Conservation (phyloP, 371 early-diverging fungal genomes). For the Cokeromyces recurvatus region DNA sequence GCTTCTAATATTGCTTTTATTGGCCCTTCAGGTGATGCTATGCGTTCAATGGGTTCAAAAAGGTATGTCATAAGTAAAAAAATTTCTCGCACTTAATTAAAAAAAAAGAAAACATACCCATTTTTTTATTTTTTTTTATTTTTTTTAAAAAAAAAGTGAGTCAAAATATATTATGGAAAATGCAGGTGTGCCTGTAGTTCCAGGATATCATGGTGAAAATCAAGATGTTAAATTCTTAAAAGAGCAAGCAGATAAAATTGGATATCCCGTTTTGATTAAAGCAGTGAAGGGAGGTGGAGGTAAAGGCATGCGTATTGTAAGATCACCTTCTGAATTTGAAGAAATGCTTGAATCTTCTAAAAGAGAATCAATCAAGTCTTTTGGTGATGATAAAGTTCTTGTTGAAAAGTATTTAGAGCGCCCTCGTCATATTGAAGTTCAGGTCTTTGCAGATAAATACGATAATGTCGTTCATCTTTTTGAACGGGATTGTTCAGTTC, state of each 20-base stretch:
- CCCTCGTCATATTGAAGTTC: constrained; percentile 95
- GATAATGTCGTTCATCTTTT: constrained; percentile 91
- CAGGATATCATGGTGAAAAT: constrained; percentile 93
- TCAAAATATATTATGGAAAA: constrained; percentile 88
- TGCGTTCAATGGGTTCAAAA: constrained; percentile 94
- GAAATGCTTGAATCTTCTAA: constrained; percentile 82
- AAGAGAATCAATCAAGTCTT: constrained; percentile 85
- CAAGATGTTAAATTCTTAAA: constrained; percentile 76
- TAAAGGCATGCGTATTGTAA: constrained; percentile 93
- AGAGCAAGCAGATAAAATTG: constrained; percentile 75
- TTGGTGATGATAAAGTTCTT: constrained; percentile 88
- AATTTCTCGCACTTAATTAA: too few species aligned
- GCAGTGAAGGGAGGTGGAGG: constrained; percentile 97
- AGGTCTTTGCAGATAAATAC: constrained; percentile 89
- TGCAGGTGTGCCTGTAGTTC: constrained; percentile 89
- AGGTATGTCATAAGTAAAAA: constrained; percentile 59
- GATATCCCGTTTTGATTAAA: constrained; percentile 95
- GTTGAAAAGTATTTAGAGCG: constrained; percentile 87
- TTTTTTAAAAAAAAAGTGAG: constrained; percentile 46
- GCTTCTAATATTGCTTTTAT: constrained; percentile 76
- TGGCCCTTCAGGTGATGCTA: constrained; percentile 91
- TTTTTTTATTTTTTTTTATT: background rate
- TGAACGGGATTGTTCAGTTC: constrained; percentile 97
- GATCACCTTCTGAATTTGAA: constrained; percentile 71
- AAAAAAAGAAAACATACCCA: too few species aligned